Conservation (phyloP, 116 monocot species). For the Papilionanthe hybrid region DNA sequence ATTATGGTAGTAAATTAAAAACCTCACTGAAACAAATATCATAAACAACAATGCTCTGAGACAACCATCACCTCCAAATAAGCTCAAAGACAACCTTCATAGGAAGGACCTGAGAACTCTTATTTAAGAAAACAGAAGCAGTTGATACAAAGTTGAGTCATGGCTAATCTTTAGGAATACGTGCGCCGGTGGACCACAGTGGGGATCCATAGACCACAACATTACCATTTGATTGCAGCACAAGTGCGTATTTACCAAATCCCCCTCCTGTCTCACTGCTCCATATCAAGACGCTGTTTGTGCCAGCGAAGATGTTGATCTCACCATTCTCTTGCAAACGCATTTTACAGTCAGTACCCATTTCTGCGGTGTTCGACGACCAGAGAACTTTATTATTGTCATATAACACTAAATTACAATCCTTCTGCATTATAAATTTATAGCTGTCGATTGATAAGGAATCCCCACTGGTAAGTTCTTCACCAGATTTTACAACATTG, state of each 20-base stretch:
- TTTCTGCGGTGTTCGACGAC: background rate
- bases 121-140: no score
- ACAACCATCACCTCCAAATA: no score
- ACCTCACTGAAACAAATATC: no score
- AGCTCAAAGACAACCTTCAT: no score
- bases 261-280: background rate
- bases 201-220: background rate
- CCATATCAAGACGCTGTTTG: background rate
- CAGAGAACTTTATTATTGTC: background rate
- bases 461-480: background rate
- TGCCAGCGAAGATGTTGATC: background rate
- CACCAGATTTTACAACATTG: background rate
- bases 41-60: no score
- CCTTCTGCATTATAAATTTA: background rate
- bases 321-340: background rate
- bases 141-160: no score
- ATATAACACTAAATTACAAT: conserved; percentile 6
- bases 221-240: conserved; percentile 7
- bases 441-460: background rate
- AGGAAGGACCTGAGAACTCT: no score
- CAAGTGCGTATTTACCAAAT: background rate
- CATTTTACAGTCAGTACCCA: background rate
- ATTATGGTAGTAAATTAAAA: no score
- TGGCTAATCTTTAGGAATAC: no score
- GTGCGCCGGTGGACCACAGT: background rate